These are phyloP conservation scores for Lachnum nothofagi DNA, from an alignment of 2,329 filamentous ascomycete genomes.

Conservation along the genomic window DNA sequence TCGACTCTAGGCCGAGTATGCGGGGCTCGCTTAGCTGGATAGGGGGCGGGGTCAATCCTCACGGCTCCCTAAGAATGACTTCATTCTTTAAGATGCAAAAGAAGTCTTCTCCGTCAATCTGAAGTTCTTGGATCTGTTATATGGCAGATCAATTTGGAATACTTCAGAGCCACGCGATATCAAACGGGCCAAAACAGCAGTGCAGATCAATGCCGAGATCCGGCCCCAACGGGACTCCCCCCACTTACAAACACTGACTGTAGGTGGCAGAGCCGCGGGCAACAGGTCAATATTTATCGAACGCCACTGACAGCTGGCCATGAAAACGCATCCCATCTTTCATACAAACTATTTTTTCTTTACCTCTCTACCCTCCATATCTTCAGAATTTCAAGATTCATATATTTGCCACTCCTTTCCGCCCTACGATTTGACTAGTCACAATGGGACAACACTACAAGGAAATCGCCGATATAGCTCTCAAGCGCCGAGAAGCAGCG, in stretches of 20 bases:
- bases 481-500: constrained; percentile 31
- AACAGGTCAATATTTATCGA: background rate
- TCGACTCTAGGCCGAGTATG: too few species aligned
- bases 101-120: too few species aligned
- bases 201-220: background rate
- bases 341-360: background rate
- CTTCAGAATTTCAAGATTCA: background rate
- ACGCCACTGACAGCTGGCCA: background rate
- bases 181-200: too few species aligned
- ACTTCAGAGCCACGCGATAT: too few species aligned
- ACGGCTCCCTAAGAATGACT: too few species aligned
- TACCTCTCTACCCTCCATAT: background rate
- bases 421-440: too few species aligned
- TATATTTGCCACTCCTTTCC: background rate
- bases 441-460: constrained; percentile 33
- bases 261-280: background rate
- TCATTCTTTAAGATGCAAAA: too few species aligned
- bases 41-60: too few species aligned
- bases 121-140: too few species aligned
- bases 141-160: too few species aligned
- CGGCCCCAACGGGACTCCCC: background rate
- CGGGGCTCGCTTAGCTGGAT: too few species aligned
- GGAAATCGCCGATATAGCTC: constrained; percentile 35
- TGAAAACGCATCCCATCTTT: background rate
- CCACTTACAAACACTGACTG: background rate